Base-by-base conservation (phyloP, 768 basidiomycete species). In the Mycena capillaripes region DNA sequence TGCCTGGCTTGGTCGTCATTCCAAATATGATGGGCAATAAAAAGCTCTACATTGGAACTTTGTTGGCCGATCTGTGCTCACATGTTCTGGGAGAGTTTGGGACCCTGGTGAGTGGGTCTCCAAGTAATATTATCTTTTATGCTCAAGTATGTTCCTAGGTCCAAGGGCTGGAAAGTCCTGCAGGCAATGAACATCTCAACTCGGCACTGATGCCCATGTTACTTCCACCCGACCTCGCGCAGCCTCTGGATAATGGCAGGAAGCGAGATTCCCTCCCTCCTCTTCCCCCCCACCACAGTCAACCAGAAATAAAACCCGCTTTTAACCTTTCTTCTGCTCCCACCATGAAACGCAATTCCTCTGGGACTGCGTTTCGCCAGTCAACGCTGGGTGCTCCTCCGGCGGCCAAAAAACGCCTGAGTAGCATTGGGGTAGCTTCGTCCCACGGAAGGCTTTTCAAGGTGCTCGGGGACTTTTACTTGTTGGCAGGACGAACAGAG, bases 21-120 rank as follows among this genome's bases (percentile, higher is more conserved):
- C 97, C 96, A 4, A 90, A 88, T 72, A 89, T 91, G 76, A 95
- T 96, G 90, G 94, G 93, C 8, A 96, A 97, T 77, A 95, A 96
- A 80, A 93, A 90, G 76, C 81, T 95, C 34, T 97, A 97, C 79
- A 87, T 99, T 64, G 95, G 95, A 34, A 96, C 96, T 21, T 83
- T 98, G 48, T 82, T 99, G 66, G 96, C 95, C 21, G 96, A 96
- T 78, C 82, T 98, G 23, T 97, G 95, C 75, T 96, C 96, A 38
- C 91, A 93, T 72, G 89, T 98, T 58, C 85, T 99, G 27, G 90
- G 90, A 25, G 95, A 96, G 80, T 93, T 99, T 75, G 93, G 95
- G 42, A 88, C 90, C 42, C 80, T 98, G 84, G 97, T 98, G 76
- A 71, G 94, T 83, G 40, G 61, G 62, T 44, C 59, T 34, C 8